Evolutionary conservation across 805 yeast species (phyloP), one percentile per base, ranked within the genome.

Genomic region (Candida wancherniae): DNA sequence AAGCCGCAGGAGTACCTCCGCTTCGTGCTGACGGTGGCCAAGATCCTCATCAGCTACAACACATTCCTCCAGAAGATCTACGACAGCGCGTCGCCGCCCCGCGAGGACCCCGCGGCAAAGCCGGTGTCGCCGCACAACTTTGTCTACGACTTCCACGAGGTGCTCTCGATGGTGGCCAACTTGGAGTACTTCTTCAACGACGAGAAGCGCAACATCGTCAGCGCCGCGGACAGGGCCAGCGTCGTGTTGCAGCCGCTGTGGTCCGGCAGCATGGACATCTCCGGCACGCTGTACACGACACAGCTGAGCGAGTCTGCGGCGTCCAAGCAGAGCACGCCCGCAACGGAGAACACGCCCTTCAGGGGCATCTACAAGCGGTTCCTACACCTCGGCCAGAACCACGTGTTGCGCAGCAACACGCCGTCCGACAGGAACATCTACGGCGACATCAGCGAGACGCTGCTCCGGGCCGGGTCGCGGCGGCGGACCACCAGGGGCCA

Each of bases 11-110:
- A 65, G 37, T 63, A 58, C 34, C 44, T 63, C 27, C 50, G 47
- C 34, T 63, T 65, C 32, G 46, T 65, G 5, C 51, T 57, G 39
- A 40, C 63, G 0, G 47, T 65, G 5, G 69, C 60, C 4, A 63
- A 64, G 36, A 51, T 65, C 4, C 28, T 65, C 3, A 45, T 55
- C 18, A 63, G 62, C 34, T 65, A 62, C 40, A 54, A 57, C 31
- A 40, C 42, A 1, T 42, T 64, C 15, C 25, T 37, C 20, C 15
- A 10, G 19, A 8, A 8, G 12, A 13, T 21, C 49, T 58, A 24
- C 15, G 40, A 7, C 23, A 15, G 28, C 7, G 8, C 15, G 16
- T 5, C n/a, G 12, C 4, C 6, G 9, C 8, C 13, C 13, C 19
- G 20, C 20, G 20, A 18, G 20, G 9, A 27, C n/a, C 24, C 11